Base-by-base conservation (phyloP, 225 moss, liverwort and hornwort genomes). In the Marchantia paleacea region DNA sequence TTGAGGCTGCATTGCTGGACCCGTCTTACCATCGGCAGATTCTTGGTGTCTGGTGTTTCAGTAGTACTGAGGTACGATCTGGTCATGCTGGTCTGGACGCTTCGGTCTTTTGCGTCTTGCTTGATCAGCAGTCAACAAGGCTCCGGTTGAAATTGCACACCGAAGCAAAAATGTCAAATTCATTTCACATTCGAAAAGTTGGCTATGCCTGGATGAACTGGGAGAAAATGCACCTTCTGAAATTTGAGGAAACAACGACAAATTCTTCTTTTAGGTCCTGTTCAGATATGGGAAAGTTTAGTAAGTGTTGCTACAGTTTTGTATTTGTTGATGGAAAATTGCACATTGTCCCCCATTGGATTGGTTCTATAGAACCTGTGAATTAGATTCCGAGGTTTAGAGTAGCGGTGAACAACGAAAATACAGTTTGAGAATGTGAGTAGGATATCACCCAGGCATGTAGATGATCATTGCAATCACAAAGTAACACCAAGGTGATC, bases 281-380 rank as follows among this genome's bases (percentile, higher is more conserved):
- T 28, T 52, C 48, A 64, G 52, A 51, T 20, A 49, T 78, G 75
- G 47, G 64, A 18, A 65, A 39, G 31, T 47, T 22, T 47, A 76
- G 61, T 76, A 25, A 65, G 63, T 51, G 16, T 64, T 50, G 78
- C 8, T 51, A 78, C 24, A 51, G 78, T 76, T 65, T 49, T 52
- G 64, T 50, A 49, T 65, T 52, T 78, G 24, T 63, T 49, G 2
- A 31, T 39, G 51, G 64, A 60, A 55, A 48, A 47, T 52, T 19
- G 57, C 75, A 52, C 13, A 11, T 24, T 78, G 50, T 25, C 78
- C 50, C 25, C 50, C 51, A 78, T 78, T 78, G 48, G 65, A 78
- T 50, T 66, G 65, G 64, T 55, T 48, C 78, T 66, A 65, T 14
- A 12, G 30, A 76, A 76, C 28, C 26, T 55, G 26, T 29, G 74